Evolutionary conservation across 2,329 filamentous ascomycete genomes (phyloP), one percentile per base, ranked within the genome.

Genomic region (Zasmidium cellare): DNA sequence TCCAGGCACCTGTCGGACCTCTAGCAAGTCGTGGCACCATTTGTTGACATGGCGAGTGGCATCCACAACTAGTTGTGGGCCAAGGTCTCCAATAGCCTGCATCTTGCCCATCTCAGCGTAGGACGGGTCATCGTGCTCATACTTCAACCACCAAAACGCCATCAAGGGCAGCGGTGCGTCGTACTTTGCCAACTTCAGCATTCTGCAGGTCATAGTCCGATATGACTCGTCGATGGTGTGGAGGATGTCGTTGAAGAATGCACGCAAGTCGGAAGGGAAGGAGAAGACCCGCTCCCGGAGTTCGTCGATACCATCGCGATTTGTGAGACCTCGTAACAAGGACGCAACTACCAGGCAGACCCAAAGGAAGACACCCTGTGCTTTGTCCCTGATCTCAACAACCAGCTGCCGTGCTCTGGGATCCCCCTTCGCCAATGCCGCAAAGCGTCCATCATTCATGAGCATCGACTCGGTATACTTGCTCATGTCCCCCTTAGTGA

Each of bases 341-440:
- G 45, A 47, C 14, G 12, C 23, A 19, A 47, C 19, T 6, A 62
- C 57, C 14, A 64, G 55, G 3, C 16, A 14, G 16, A 55, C 61
- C 61, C 61, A 64, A 9, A 64, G 52, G 38, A 64, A 64, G 12
- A 64, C 59, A n/a, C 61, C 59, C 11, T 60, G 16, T 12, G 59
- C 59, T 19, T 57, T 57, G 11, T 19, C 45, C 9, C 14, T 3
- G 5, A 47, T 47, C 19, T 47, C 9, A 47, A 5, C 14, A 11
- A 9, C 19, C 45, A 47, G 23, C 9, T 16, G 19, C 11, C 23
- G 19, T 19, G 23, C 11, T 47, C 19, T 19, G 14, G 5, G 9
- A 19, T 12, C 12, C 45, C 23, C n/a, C 45, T 18, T 22, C 9
- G 19, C 14, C 5, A 5, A 20, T 19, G 11, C 45, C 6, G 3